Conservation (phyloP, 345 rosid species). For the Sonneratia alba region DNA sequence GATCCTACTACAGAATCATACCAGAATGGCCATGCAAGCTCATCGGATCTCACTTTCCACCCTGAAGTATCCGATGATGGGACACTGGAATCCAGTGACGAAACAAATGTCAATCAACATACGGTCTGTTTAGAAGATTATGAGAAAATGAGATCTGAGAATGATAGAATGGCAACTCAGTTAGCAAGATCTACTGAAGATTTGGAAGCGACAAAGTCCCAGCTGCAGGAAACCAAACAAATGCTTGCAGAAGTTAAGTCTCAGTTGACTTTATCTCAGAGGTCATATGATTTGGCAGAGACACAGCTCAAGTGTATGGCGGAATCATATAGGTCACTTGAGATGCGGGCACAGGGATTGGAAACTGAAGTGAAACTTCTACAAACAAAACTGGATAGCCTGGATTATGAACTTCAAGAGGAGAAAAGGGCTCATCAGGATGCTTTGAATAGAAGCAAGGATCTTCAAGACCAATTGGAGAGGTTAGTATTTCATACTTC, state of each 20-base stretch:
- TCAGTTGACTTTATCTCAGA: conserved; percentile 56
- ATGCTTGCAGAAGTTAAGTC: conserved; percentile 60
- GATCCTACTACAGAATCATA: conserved; percentile 48
- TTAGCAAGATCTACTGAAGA: conserved; percentile 52
- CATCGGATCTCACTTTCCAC: conserved; percentile 29
- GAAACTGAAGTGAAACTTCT: conserved; percentile 67
- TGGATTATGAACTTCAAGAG: conserved; percentile 56
- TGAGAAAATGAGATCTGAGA: conserved; percentile 59
- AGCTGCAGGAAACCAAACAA: conserved; percentile 71
- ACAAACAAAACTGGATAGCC: conserved; percentile 34
- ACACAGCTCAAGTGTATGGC: conserved; percentile 97
- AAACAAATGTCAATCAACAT: conserved; percentile 25
- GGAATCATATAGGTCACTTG: conserved; percentile 88
- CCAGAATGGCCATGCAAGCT: conserved; percentile 40
- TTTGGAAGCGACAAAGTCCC: conserved; percentile 59
- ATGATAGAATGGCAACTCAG: conserved; percentile 49
- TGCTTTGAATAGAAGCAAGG: conserved; percentile 59
- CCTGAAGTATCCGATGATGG: conserved; percentile 83
- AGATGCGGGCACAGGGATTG: conserved; percentile 59
- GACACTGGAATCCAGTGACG: conserved; percentile 39
- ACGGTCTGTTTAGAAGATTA: conserved; percentile 49
- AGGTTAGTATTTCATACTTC: conserved; percentile 51
- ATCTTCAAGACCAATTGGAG: conserved; percentile 73
- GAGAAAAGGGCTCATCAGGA: conserved; percentile 56
- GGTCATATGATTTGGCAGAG: conserved; percentile 73